phyloP scores from a whole-genome alignment of 257 asterid species.

The Solanum piurae region DNA sequence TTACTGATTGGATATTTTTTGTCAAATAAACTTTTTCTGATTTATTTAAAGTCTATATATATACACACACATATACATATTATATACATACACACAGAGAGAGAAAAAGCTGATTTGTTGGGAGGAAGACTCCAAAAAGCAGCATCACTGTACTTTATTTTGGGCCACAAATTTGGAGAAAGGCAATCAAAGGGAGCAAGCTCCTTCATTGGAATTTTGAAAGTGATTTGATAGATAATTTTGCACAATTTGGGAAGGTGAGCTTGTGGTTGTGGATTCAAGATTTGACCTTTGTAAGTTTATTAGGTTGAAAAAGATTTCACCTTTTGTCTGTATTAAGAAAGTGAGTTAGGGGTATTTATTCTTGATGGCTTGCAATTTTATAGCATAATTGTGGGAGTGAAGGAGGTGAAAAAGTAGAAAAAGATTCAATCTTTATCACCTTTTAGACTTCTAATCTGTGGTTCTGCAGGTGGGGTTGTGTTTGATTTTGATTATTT shows the following conservation, averaged over 20 bases:
- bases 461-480: not conserved
- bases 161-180: slow-evolving; percentile 30
- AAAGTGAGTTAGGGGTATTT: not conserved
- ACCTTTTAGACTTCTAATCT: not conserved
- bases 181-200: slow-evolving; percentile 9
- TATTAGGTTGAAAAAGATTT: not conserved
- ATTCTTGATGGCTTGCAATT: not conserved
- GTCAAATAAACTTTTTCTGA: not conserved
- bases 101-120: not conserved
- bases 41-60: not conserved
- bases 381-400: not conserved
- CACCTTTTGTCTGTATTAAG: not conserved
- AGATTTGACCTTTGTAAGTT: slow-evolving; percentile 16
- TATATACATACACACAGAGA: not conserved
- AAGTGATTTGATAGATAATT: slow-evolving; percentile 25
- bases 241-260: not conserved
- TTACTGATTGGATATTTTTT: not conserved
- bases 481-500: not conserved
- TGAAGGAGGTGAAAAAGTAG: not conserved
- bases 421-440: not conserved
- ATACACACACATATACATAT: not conserved
- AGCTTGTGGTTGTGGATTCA: not conserved
- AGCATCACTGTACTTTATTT: slow-evolving; percentile 21
- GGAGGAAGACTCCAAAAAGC: slow-evolving; percentile 3
- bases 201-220: slow-evolving; percentile 19